phyloP scores from a whole-genome alignment of 129 eudicot genomes.

The Rutidosis leptorrhynchoides region DNA sequence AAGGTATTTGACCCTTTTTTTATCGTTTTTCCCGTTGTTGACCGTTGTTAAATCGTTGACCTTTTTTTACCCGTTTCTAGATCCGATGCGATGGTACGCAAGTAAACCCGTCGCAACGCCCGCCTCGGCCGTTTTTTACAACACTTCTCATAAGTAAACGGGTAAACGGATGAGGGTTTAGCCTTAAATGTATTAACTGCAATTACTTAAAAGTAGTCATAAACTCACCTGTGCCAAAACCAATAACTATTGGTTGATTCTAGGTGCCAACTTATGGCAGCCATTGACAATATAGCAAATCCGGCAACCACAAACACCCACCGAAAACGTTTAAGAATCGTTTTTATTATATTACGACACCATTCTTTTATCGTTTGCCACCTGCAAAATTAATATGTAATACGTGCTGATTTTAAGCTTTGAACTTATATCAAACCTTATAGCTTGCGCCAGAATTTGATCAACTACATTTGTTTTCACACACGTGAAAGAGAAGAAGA shows the following conservation, averaged over 20 bases:
- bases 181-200: constrained; percentile 1
- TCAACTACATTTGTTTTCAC: not conserved
- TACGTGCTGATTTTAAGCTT: not conserved
- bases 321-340: constrained; percentile 60
- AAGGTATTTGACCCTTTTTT: too few species aligned
- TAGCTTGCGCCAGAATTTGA: not conserved
- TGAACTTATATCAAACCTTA: not conserved
- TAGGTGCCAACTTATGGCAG: constrained; percentile 72
- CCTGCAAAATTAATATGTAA: constrained; percentile 38
- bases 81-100: too few species aligned
- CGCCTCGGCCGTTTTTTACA: too few species aligned
- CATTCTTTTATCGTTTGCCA: constrained; percentile 61
- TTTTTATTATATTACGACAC: constrained; percentile 43
- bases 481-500: not conserved
- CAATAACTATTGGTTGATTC: constrained; percentile 80
- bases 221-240: constrained; percentile 94
- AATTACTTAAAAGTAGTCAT: constrained; percentile 7
- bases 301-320: constrained; percentile 79
- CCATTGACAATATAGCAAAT: constrained; percentile 61
- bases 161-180: too few species aligned
- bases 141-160: too few species aligned
- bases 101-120: too few species aligned
- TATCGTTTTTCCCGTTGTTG: too few species aligned
- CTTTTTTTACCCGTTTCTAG: too few species aligned
- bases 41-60: too few species aligned